These are phyloP conservation scores for Zygnema circumcarinatum DNA, from an alignment of 139 green algal genomes.

Conservation along the genomic window DNA sequence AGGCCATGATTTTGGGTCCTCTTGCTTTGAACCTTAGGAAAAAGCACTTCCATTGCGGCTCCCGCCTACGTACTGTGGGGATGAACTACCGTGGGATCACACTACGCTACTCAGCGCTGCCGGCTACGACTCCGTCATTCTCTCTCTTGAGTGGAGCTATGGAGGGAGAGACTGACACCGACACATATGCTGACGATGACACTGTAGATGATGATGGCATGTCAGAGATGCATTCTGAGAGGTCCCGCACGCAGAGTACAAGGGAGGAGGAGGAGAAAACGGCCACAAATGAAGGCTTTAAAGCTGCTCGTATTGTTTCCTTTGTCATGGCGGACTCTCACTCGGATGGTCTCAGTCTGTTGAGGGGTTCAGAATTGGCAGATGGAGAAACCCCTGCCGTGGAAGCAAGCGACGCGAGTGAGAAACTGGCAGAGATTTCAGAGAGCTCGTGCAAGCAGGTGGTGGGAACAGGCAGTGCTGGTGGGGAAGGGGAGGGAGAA, in stretches of 20 bases:
- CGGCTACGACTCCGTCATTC: not conserved
- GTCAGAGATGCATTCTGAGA: not conserved
- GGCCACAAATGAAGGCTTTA: not conserved
- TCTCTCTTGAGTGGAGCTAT: not conserved
- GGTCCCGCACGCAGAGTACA: not conserved
- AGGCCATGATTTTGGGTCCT: slow-evolving; percentile 32
- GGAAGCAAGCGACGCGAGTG: too few relatives aligned
- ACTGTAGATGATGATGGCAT: slow-evolving; percentile 5
- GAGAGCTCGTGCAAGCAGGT: not conserved
- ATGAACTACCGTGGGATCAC: slow-evolving; percentile 37
- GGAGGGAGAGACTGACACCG: not conserved
- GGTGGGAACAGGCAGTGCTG: not conserved
- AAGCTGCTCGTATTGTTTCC: not conserved
- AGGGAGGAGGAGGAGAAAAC: not conserved
- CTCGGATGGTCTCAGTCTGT: not conserved
- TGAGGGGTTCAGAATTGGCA: not conserved
- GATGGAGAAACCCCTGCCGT: too few relatives aligned
- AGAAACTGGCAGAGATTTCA: not conserved
- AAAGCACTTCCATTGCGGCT: slow-evolving; percentile 37
- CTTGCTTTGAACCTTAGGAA: slow-evolving; percentile 25
- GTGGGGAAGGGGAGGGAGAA: not conserved
- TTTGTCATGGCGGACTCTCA: slow-evolving; percentile 5
- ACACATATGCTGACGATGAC: not conserved
- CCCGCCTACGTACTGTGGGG: slow-evolving; percentile 22
- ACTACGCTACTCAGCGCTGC: not conserved